phyloP scores from a whole-genome alignment of 495 filamentous ascomycete genomes.

The Hypomontagnella monticulosa region DNA sequence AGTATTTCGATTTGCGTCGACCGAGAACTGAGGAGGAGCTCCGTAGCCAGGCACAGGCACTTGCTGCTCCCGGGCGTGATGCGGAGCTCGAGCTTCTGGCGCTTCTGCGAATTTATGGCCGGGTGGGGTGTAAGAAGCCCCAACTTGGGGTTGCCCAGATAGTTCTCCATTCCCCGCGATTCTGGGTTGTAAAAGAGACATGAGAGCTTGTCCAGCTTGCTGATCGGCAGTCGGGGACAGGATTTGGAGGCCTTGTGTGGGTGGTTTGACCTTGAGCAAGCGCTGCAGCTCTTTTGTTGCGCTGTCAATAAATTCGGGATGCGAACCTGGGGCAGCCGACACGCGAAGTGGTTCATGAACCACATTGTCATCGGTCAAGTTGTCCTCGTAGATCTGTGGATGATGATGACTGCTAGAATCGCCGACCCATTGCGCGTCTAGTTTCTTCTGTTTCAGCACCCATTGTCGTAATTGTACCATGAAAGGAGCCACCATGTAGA shows the following conservation, averaged over 20 bases:
- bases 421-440: slow-evolving; percentile 58
- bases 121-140: slow-evolving; percentile 50
- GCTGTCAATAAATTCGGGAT: slow-evolving; percentile 54
- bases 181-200: slow-evolving; percentile 63
- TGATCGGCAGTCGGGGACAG: slow-evolving; percentile 32
- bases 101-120: slow-evolving; percentile 52
- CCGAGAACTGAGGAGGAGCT: slow-evolving; percentile 57
- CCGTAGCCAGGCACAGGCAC: slow-evolving; percentile 48
- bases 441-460: slow-evolving; percentile 83
- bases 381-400: slow-evolving; percentile 48
- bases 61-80: slow-evolving; percentile 52
- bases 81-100: slow-evolving; percentile 51
- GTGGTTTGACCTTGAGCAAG: slow-evolving; percentile 68
- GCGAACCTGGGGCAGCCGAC: slow-evolving; percentile 1
- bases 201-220: slow-evolving; percentile 59
- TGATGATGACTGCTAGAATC: slow-evolving; percentile 26
- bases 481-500: slow-evolving; percentile 98
- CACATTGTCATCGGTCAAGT: slow-evolving; percentile 55
- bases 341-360: slow-evolving; percentile 26
- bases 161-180: slow-evolving; percentile 39
- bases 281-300: slow-evolving; percentile 71
- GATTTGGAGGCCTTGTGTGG: slow-evolving; percentile 55
- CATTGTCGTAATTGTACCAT: slow-evolving; percentile 86
- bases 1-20: slow-evolving; percentile 41
- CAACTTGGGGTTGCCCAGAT: slow-evolving; percentile 22